Percentiles rank a stretch among this genome's conserved stretches.
These are phyloP conservation scores for Apiotrichum sp. DNA, from an alignment of 1,284 basidiomycete species.

Conservation along the genomic window DNA sequence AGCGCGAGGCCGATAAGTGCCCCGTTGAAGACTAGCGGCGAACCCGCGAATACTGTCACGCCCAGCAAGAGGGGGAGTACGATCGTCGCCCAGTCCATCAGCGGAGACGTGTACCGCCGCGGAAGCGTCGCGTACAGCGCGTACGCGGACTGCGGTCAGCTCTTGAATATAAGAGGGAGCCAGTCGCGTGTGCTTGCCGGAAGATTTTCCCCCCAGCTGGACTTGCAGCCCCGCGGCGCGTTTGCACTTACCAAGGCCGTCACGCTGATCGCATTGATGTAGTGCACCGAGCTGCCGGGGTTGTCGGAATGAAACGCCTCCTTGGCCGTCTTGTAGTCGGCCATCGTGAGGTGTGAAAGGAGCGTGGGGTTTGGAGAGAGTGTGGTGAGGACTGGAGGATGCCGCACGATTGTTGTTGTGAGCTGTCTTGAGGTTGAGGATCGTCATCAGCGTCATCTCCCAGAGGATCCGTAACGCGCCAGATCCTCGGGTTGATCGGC, in stretches of 20 bases:
- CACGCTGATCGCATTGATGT: slow-evolving; percentile 67
- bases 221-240: too few species aligned
- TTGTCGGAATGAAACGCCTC: slow-evolving; percentile 79
- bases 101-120: slow-evolving; percentile 28
- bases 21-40: slow-evolving; percentile 55
- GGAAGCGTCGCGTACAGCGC: slow-evolving; percentile 58
- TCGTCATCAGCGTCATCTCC: too few species aligned
- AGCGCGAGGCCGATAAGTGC: slow-evolving; percentile 41
- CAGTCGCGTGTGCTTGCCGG: too few species aligned
- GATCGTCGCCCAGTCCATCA: slow-evolving; percentile 60
- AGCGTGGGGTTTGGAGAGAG: too few species aligned
- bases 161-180: not conserved
- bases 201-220: too few species aligned
- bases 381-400: too few species aligned
- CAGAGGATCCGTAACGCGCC: too few species aligned
- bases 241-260: slow-evolving; percentile 61
- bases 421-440: too few species aligned
- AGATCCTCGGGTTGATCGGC: too few species aligned
- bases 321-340: slow-evolving; percentile 69
- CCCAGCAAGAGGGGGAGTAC: slow-evolving; percentile 70
- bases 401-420: too few species aligned
- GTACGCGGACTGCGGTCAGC: slow-evolving; percentile 58
- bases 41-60: slow-evolving; percentile 64
- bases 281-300: slow-evolving; percentile 66
- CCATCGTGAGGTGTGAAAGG: too few species aligned